Evolutionary conservation across 139 green algal genomes (phyloP), one percentile per base, ranked within the genome.

Genomic region (Coccomyxa sp.): DNA sequence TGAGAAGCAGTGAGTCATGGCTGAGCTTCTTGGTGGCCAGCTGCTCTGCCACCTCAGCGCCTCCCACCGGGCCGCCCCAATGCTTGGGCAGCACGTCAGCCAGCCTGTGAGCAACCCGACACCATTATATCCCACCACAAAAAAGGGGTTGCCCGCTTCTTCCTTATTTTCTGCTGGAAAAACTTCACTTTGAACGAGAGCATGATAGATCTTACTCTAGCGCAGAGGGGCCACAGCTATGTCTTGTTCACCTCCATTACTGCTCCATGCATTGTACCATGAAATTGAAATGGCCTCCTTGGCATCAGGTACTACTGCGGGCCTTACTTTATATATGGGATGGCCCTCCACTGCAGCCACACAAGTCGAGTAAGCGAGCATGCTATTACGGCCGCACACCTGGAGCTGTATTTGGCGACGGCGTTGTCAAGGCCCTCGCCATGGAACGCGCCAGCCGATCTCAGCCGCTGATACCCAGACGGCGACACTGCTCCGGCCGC

Each of bases 51-150:
- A 82, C 66, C 27, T 66, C 79, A 16, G 28, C 79, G 13, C n/a
- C 15, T 28, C 79, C 31, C n/a, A 31, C 79, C 4, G 79, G 28
- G 60, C 60, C 79, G 14, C 79, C 79, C 60, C 79, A 82, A 60
- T 82, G 79, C 60, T 82, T 82, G n/a, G 79, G 79, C 60, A 77
- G 79, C 79, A 59, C 76, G 60, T 82, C 79, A 30, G 68, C 79
- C 15, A 82, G 25, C 79, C 79, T 82, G 60, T 31, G 51, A n/a
- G 13, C 28, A 80, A 11, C 30, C 31, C 31, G 1, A 60, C 76
- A 58, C 76, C 23, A 21, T 31, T 4, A 7, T 1, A 51, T n/a
- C 15, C 18, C 23, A 32, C 30, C 32, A 38, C 15, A 78, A 78
- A 3, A 51, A 51, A 45, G 3, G 7, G 7, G 38, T 51, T 7